phyloP scores from a whole-genome alignment of 2,329 filamentous ascomycete genomes.

The Lasiodiplodia gonubiensis region DNA sequence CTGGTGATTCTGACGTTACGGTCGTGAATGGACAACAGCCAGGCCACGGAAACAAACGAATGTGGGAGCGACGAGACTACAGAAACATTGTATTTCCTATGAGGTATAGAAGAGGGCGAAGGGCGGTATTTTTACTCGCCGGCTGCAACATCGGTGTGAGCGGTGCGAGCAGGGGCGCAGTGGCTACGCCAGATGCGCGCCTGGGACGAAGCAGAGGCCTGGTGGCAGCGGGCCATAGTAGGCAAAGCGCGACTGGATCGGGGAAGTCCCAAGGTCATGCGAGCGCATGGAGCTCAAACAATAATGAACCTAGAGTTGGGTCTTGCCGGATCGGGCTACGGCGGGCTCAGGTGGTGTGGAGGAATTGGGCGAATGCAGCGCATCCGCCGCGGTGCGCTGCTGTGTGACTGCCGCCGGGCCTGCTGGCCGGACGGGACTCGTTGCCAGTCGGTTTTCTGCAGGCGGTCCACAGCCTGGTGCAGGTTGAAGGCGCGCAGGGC shows the following conservation, averaged over 20 bases:
- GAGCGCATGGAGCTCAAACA: slow-evolving; percentile 14
- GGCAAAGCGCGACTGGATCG: not conserved
- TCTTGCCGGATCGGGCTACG: slow-evolving; percentile 12
- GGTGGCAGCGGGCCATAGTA: not conserved
- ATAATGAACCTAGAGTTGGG: slow-evolving; percentile 10
- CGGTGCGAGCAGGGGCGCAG: not conserved
- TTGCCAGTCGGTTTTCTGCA: not conserved
- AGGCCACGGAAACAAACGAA: not conserved
- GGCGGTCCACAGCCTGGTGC: not conserved
- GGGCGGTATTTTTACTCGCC: slow-evolving; percentile 7
- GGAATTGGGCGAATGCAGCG: not conserved
- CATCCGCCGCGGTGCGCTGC: not conserved
- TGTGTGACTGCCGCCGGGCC: not conserved
- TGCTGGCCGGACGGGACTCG: slow-evolving; percentile 3
- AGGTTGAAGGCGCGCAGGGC: not conserved
- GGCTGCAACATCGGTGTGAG: not conserved
- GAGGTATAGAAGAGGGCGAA: slow-evolving; percentile 3
- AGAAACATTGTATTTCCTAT: not conserved
- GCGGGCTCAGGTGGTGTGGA: slow-evolving; percentile 4
- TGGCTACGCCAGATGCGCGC: not conserved
- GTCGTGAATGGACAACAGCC: not conserved
- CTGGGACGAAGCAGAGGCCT: not conserved
- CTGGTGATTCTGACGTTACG: slow-evolving; percentile 1
- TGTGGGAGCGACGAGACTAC: not conserved
- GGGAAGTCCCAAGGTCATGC: slow-evolving; percentile 18